A percentile compares a stretch with the other conserved stretches of the same genome.
phyloP scores from a whole-genome alignment of 2,329 filamentous ascomycete genomes.

The Aspergillus jensenii region DNA sequence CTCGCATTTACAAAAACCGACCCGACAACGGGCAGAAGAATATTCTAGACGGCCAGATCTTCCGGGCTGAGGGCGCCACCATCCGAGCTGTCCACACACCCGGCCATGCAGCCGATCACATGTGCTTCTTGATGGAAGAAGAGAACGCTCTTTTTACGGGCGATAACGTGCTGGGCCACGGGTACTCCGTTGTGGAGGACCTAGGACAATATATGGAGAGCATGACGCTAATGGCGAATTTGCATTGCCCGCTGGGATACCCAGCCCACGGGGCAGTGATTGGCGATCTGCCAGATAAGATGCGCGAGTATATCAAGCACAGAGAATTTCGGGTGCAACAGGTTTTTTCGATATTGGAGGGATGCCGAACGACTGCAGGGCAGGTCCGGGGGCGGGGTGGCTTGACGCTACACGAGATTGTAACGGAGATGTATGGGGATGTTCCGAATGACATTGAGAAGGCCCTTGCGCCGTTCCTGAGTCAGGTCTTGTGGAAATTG shows the following conservation, averaged over 20 bases:
- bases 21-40: conserved; percentile 30
- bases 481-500: conserved; percentile 45
- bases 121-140: conserved; percentile 70
- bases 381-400: conserved; percentile 28
- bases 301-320: conserved; percentile 35
- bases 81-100: conserved; percentile 51
- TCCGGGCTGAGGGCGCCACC: conserved; percentile 41
- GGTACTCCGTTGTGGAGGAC: conserved; percentile 42
- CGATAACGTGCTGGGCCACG: conserved; percentile 72
- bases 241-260: conserved; percentile 42
- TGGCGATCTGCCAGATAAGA: conserved; percentile 39
- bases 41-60: conserved; percentile 40
- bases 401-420: conserved; percentile 44
- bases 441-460: conserved; percentile 28
- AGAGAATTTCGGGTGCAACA: conserved; percentile 44
- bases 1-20: conserved; percentile 40
- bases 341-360: conserved; percentile 35
- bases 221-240: conserved; percentile 34
- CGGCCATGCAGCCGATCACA: conserved; percentile 74
- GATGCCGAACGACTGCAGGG: conserved; percentile 4
- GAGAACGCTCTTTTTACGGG: conserved; percentile 76
- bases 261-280: conserved; percentile 48
- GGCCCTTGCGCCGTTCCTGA: conserved; percentile 46
- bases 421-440: conserved; percentile 45
- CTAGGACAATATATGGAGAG: conserved; percentile 38